phyloP scores from a whole-genome alignment of 2,329 filamentous ascomycete species.

The Emmonsiellopsis sp. region DNA sequence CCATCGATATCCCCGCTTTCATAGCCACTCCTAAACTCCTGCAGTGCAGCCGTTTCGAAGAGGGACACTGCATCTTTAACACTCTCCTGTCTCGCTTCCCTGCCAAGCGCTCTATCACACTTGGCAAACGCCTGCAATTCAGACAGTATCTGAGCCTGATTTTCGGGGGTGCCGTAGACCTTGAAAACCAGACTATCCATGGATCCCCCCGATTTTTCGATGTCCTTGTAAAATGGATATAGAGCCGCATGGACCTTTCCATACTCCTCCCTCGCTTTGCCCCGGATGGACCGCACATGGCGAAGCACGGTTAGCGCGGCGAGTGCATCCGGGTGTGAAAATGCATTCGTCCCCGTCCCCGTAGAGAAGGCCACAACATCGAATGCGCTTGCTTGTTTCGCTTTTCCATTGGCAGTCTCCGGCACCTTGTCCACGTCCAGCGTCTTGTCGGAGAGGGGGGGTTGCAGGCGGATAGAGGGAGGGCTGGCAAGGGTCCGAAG shows the following conservation, averaged over 20 bases:
- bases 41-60: conserved; percentile 82
- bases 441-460: background rate
- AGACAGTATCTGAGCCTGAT: conserved; percentile 80
- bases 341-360: conserved; percentile 20
- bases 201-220: conserved; percentile 58
- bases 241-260: conserved; percentile 83
- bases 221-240: conserved; percentile 79
- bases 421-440: background rate
- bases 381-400: conserved; percentile 59
- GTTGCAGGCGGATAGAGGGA: background rate
- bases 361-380: conserved; percentile 59
- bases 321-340: conserved; percentile 44
- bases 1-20: conserved; percentile 82
- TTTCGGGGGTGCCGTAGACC: conserved; percentile 76
- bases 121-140: conserved; percentile 70
- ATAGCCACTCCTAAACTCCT: conserved; percentile 89
- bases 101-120: conserved; percentile 72
- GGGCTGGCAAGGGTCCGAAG: background rate
- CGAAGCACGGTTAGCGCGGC: conserved; percentile 61
- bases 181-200: conserved; percentile 77
- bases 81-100: conserved; percentile 59
- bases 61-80: conserved; percentile 65
- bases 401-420: background rate
- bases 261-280: conserved; percentile 79
- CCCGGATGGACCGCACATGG: conserved; percentile 66